Base-by-base conservation (phyloP, 768 basidiomycete genomes). In the Russula sp. region DNA sequence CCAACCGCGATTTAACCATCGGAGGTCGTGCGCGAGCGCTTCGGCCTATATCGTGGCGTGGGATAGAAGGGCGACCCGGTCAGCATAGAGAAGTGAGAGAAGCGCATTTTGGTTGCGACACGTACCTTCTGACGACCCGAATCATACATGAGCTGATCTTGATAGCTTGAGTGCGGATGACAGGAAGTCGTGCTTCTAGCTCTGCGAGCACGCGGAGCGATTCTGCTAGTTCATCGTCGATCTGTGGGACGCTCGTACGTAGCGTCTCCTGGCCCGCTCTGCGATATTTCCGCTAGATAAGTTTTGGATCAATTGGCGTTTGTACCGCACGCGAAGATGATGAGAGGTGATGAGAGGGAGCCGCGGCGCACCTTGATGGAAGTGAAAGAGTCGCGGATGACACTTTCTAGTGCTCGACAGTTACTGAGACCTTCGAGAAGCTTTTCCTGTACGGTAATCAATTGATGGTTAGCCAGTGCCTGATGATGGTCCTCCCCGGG, bases 1-100 rank as follows among this genome's bases (percentile, higher is more conserved):
- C 72, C 89, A 85, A 54, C 88, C 86, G 0, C 86, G 90, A 72
- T 91, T 90, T 26, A 90, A 79, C 89, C 89, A 92, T 59, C 79
- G 79, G 50, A 92, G 76, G 59, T 86, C 85, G 2, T 73, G 73
- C n/a, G 86, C 83, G 20, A 92, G 83, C 7, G 78, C 74, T 69
- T 82, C 79, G 10, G 90, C 90, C 89, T 91, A 11, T 14, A 10
- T 52, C 52, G 16, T 44, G 34, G 8, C 26, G 9, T 46, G 6
- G 40, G 40, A 42, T 18, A n/a, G 11, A n/a, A 24, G 22, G 28
- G 22, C 14, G 6, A 61, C 57, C 57, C 54, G 34, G 10, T 63
- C 22, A 48, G 13, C 36, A 24, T 16, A 32, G 7, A 38, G 16
- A 18, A 11, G 7, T 13, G 22, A 36, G 36, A 36, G 36, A 13